These are phyloP conservation scores for Suillus clintonianus DNA, from an alignment of 768 basidiomycete species.

Conservation along the genomic window DNA sequence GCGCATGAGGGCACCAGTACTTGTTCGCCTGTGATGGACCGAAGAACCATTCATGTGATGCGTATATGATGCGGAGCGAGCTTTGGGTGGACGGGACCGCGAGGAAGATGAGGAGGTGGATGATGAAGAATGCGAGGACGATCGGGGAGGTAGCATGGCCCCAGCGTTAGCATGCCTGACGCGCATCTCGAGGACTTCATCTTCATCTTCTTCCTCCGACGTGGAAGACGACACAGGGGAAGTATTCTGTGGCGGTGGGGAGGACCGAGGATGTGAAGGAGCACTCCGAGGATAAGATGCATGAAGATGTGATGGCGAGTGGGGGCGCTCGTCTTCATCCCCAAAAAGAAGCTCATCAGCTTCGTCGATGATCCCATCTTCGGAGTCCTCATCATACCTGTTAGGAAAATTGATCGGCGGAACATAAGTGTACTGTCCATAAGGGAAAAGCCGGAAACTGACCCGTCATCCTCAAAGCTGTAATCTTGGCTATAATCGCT, in stretches of 20 bases:
- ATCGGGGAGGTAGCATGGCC: constrained; percentile 32
- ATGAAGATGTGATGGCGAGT: constrained; percentile 3
- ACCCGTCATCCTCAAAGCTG: constrained; percentile 63
- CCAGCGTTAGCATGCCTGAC: constrained; percentile 27
- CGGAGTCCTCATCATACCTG: constrained; percentile 73
- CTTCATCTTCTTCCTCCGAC: constrained; percentile 49
- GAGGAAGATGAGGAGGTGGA: constrained; percentile 22
- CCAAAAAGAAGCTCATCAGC: constrained; percentile 39
- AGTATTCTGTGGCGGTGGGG: constrained; percentile 17
- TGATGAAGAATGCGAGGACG: constrained; percentile 41
- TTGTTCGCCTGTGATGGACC: constrained; percentile 23
- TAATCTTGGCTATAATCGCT: constrained; percentile 29
- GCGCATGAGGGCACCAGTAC: constrained; percentile 46
- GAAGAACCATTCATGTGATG: constrained; percentile 20
- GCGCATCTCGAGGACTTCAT: constrained; percentile 69
- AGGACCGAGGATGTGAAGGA: constrained; percentile 14
- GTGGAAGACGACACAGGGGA: constrained; percentile 34
- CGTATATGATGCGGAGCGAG: constrained; percentile 30
- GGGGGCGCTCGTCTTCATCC: constrained; percentile 24
- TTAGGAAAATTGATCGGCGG: constrained; percentile 3
- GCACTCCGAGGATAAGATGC: constrained; percentile 20
- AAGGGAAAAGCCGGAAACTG: constrained; percentile 26
- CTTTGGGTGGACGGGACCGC: constrained; percentile 29
- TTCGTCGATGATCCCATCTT: constrained; percentile 54
- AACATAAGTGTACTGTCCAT: background rate